A percentile compares a stretch with the other conserved stretches of the same genome.
Evolutionary conservation across 2,329 filamentous ascomycete genomes (phyloP).

Genomic region (Escovopsis sp.): DNA sequence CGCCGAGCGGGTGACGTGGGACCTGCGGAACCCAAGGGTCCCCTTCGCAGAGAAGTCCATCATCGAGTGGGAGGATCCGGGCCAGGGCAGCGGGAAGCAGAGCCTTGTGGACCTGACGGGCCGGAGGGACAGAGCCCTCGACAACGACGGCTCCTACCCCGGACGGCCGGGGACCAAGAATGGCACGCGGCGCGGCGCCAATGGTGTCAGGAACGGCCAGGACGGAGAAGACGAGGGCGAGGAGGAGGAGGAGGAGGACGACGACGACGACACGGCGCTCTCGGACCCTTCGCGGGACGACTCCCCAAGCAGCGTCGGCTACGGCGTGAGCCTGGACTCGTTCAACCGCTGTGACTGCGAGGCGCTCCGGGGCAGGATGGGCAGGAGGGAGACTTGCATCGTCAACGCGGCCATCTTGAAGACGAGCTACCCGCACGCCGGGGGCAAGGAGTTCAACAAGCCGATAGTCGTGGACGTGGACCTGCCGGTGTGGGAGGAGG

Average conservation of each 20-base stretch:
- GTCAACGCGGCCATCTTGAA: conserved; percentile 68
- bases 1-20: conserved; percentile 48
- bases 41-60: conserved; percentile 29
- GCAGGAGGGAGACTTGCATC: conserved; percentile 55
- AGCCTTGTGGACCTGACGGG: conserved; percentile 47
- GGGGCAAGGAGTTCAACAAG: conserved; percentile 55
- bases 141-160: conserved; percentile 31
- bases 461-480: conserved; percentile 75
- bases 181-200: too few relatives aligned
- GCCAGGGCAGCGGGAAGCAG: conserved; percentile 38
- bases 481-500: conserved; percentile 36
- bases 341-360: conserved; percentile 26
- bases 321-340: conserved; percentile 16
- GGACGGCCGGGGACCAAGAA: not conserved
- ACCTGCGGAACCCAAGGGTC: conserved; percentile 23
- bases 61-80: conserved; percentile 44
- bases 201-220: too few relatives aligned
- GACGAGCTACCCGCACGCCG: conserved; percentile 46
- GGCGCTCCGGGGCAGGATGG: conserved; percentile 26
- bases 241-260: too few relatives aligned
- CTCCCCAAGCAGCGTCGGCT: not conserved
- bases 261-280: not conserved
- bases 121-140: conserved; percentile 24
- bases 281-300: not conserved
- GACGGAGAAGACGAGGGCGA: too few relatives aligned